These are phyloP conservation scores for Solanum rostratum DNA, from an alignment of 257 asterid species.

Conservation along the genomic window DNA sequence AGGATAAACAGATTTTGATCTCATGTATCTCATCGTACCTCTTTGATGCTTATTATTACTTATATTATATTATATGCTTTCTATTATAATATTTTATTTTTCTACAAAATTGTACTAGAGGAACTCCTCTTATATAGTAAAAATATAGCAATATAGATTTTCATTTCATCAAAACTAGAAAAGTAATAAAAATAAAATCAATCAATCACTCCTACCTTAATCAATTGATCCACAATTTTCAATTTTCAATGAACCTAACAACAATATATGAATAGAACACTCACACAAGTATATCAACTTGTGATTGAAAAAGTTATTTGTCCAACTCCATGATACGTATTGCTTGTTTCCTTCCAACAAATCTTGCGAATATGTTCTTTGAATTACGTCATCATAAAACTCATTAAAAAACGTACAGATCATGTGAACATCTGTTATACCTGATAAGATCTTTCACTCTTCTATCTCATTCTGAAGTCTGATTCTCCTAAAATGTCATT, in stretches of 20 bases:
- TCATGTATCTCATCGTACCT: fast-evolving
- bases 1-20: not conserved
- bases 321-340: not conserved
- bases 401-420: not conserved
- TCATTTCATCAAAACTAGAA: not conserved
- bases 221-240: not conserved
- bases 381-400: fast-evolving
- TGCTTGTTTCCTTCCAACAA: not conserved
- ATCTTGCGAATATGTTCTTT: not conserved
- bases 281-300: not conserved
- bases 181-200: not conserved
- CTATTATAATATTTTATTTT: not conserved
- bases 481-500: not conserved
- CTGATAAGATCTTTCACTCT: not conserved
- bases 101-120: not conserved
- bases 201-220: not conserved
- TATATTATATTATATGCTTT: not conserved
- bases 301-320: not conserved
- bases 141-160: not conserved
- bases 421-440: not conserved
- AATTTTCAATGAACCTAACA: not conserved
- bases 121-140: not conserved
- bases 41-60: not conserved
- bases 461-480: not conserved
- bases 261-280: not conserved